Percentiles rank a stretch among this genome's conserved stretches.
Conservation (phyloP, 2,329 filamentous ascomycete species). For the Phaeomoniella chlamydospora region DNA sequence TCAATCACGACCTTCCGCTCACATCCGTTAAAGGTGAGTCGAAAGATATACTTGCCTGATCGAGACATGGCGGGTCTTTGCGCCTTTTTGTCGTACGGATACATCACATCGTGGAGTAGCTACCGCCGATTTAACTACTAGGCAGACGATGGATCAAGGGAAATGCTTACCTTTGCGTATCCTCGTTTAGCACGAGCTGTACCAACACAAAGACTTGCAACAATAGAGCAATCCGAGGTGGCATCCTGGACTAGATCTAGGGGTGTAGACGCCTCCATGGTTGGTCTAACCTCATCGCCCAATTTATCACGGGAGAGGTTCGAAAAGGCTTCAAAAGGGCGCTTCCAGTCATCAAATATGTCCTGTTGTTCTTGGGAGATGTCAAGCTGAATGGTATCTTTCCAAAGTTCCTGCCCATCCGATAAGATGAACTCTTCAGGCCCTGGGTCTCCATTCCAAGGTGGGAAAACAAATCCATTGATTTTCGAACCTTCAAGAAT, state of each 20-base stretch:
- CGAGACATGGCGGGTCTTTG: slow-evolving; percentile 49
- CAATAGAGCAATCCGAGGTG: slow-evolving; percentile 91
- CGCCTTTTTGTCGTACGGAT: slow-evolving; percentile 52
- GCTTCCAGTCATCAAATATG: slow-evolving; percentile 74
- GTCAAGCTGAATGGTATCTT: slow-evolving; percentile 52
- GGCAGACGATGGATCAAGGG: too few species aligned
- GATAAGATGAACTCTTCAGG: slow-evolving; percentile 45
- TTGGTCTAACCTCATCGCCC: slow-evolving; percentile 15
- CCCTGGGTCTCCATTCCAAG: slow-evolving; percentile 56
- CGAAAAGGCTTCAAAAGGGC: slow-evolving; percentile 54
- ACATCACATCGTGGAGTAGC: slow-evolving; percentile 58
- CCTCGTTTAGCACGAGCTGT: slow-evolving; percentile 56
- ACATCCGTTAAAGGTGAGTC: slow-evolving; percentile 93
- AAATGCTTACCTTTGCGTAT: slow-evolving; percentile 45
- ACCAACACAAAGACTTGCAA: slow-evolving; percentile 81
- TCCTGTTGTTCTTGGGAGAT: slow-evolving; percentile 61
- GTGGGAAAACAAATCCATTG: slow-evolving; percentile 71
- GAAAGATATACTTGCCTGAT: slow-evolving; percentile 80
- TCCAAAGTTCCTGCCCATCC: slow-evolving; percentile 41
- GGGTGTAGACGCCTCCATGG: slow-evolving; percentile 43
- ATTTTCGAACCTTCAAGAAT: slow-evolving; percentile 64
- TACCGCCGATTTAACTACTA: too few species aligned
- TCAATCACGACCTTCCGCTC: slow-evolving; percentile 79
- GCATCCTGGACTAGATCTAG: slow-evolving; percentile 90
- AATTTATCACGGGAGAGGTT: slow-evolving; percentile 9